Percentiles rank a stretch among this genome's conserved stretches.
These are phyloP conservation scores for Crucihimalaya himalaica DNA, from an alignment of 345 rosid genomes.

Conservation along the genomic window DNA sequence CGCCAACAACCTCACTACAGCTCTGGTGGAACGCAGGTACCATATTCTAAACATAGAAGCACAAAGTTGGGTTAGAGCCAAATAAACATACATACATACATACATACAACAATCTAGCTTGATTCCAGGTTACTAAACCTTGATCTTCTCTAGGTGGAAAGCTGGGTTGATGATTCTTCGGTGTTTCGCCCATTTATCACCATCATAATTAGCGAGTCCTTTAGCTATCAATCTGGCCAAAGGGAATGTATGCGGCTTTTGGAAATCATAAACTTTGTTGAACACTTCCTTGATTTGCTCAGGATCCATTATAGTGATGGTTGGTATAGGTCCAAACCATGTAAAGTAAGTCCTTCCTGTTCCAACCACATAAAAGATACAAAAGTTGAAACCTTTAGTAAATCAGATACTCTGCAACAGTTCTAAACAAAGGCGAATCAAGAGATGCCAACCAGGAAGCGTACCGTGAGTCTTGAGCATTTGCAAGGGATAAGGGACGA, in stretches of 20 bases:
- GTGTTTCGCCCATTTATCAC: conserved; percentile 44
- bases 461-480: conserved; percentile 36
- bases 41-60: conserved; percentile 16
- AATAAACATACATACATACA: background rate
- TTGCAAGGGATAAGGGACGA: conserved; percentile 24
- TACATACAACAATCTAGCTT: background rate
- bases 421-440: background rate
- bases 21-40: conserved; percentile 35
- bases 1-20: conserved; percentile 31
- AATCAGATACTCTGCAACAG: background rate
- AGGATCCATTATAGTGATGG: conserved; percentile 42
- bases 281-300: conserved; percentile 45
- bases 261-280: conserved; percentile 40
- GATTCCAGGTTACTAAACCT: conserved; percentile 27
- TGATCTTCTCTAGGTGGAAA: conserved; percentile 42
- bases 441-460: background rate
- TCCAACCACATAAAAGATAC: background rate
- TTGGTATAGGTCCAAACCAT: conserved; percentile 54
- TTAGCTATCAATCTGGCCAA: conserved; percentile 9
- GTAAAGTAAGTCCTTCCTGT: conserved; percentile 47
- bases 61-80: background rate
- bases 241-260: conserved; percentile 24
- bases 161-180: conserved; percentile 47
- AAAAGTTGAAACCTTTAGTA: background rate
- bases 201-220: conserved; percentile 37